Evolutionary conservation across 2,329 filamentous ascomycete species (phyloP), one percentile per base, ranked within the genome.

Genomic region (Proliferodiscus dingleyae): DNA sequence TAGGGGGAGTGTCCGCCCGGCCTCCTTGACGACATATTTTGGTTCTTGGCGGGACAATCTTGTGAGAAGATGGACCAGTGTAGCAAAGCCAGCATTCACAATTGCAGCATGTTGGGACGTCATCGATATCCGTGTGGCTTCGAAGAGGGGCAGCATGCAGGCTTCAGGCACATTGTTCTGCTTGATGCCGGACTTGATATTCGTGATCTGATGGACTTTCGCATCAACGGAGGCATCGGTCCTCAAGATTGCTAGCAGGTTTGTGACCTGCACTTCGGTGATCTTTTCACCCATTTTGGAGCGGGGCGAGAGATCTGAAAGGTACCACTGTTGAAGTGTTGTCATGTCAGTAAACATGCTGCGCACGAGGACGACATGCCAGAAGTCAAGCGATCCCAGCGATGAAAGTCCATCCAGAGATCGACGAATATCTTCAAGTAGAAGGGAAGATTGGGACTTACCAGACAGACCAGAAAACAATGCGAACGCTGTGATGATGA

Each of bases 141-240:
- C 89, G 68, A 95, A 94, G 53, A 95, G 80, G 47, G 80, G 73
- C 21, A 80, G 69, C 57, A 94, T 78, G 59, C 75, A 78, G 44
- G 69, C 68, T 55, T 94, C 88, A 50, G 89, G 88, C 37, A 95
- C 87, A 70, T 89, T 89, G 64, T 87, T 85, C 67, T 95, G 89
- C 67, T 95, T 95, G 73, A 95, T 95, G 64, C 82, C 80, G 34
- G 87, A 89, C 69, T 95, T 95, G 67, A 90, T 73, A 59, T 72
- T 75, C 49, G 81, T 87, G 57, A 95, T 79, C 43, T 79, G 77
- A 53, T 80, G 73, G 53, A 89, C 75, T 64, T 89, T 89, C 41
- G 74, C 68, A 59, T 90, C 85, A 57, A 87, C 72, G 39, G 80
- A 75, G 29, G 77, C 74, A 57, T 87, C 85, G 57, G 79, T 77